Conservation (phyloP, 768 basidiomycete genomes). For the Mycena leptocephala region DNA sequence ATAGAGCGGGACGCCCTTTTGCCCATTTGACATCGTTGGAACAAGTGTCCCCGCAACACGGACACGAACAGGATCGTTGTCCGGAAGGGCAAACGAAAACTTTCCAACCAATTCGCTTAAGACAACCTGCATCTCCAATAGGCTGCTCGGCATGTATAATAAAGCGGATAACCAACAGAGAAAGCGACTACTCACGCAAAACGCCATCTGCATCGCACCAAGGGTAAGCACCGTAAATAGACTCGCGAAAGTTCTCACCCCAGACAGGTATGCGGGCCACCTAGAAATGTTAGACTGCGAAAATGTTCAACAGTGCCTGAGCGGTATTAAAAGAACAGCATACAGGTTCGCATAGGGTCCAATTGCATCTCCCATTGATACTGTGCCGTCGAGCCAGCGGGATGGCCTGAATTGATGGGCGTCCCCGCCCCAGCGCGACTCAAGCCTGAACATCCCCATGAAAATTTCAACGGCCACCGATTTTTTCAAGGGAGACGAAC, state of each 20-base stretch:
- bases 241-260: not conserved
- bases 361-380: not conserved
- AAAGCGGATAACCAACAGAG: not conserved
- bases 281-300: not conserved
- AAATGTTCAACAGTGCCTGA: no score
- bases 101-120: no score
- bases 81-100: no score
- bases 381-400: not conserved
- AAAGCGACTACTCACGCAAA: not conserved
- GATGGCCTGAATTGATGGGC: not conserved
- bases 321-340: no score
- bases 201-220: not conserved
- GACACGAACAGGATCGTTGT: no score
- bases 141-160: not conserved
- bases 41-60: no score
- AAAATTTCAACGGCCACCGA: not conserved
- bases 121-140: not conserved
- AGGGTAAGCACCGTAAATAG: not conserved
- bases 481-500: not conserved
- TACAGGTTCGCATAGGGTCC: not conserved
- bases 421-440: not conserved
- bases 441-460: not conserved
- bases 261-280: not conserved
- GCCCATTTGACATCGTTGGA: no score
- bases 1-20: no score